phyloP scores from a whole-genome alignment of 352 stramenopile genomes.

The Plasmopara viticola region DNA sequence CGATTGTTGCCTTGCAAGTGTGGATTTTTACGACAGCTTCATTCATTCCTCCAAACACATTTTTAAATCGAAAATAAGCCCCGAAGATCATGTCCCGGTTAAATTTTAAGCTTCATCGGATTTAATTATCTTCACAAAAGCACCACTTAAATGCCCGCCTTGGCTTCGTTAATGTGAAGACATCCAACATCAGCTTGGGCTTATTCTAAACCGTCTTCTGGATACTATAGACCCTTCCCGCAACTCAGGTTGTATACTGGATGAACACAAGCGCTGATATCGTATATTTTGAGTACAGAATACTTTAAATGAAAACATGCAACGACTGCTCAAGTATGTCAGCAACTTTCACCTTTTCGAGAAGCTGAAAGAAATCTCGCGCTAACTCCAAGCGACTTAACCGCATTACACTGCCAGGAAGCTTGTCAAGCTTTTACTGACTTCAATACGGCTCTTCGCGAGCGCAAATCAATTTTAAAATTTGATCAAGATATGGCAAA shows the following conservation, averaged over 20 bases:
- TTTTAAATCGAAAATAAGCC: neutral
- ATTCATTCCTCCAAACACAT: neutral
- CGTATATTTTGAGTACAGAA: slow-evolving; percentile 8
- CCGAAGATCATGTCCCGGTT: neutral
- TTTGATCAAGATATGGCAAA: too few relatives aligned
- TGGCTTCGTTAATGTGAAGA: neutral
- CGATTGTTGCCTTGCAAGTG: neutral
- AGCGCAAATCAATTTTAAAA: slow-evolving; percentile 3
- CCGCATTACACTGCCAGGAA: neutral
- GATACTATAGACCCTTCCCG: neutral
- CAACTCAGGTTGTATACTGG: slow-evolving; percentile 7
- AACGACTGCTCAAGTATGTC: slow-evolving; percentile 1
- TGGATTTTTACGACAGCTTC: neutral
- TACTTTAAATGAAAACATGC: slow-evolving; percentile 2
- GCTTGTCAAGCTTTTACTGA: slow-evolving; percentile 4
- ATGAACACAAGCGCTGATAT: slow-evolving; percentile 7
- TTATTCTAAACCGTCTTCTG: neutral
- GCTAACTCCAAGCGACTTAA: neutral
- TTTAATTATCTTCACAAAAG: neutral
- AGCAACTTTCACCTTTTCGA: neutral
- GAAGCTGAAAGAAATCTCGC: neutral
- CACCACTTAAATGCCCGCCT: neutral
- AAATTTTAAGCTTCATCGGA: neutral
- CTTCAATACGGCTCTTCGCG: neutral
- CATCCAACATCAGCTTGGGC: neutral